These are phyloP conservation scores for Cruciata laevipes DNA, from an alignment of 257 asterid genomes.

Conservation along the genomic window DNA sequence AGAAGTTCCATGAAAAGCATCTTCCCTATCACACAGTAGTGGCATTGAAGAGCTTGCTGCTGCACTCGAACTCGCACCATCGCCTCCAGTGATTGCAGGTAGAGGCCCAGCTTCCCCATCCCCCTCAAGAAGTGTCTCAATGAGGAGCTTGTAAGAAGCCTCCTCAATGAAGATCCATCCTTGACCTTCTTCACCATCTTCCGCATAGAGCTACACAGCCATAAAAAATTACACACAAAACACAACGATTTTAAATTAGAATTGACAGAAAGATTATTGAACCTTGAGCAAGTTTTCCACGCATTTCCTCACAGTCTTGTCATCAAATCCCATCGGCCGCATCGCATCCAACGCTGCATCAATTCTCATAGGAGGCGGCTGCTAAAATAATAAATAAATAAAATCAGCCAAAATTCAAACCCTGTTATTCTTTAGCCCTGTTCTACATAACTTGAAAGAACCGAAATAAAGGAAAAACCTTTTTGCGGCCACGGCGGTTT, in stretches of 20 bases:
- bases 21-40: not conserved
- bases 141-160: constrained; percentile 29
- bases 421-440: not conserved
- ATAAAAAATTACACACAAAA: not conserved
- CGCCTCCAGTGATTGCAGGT: not conserved
- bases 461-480: not conserved
- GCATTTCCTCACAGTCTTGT: constrained; percentile 12
- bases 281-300: constrained; percentile 44
- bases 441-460: not conserved
- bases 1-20: not conserved
- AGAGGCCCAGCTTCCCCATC: not conserved
- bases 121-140: constrained; percentile 28
- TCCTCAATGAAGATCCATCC: constrained; percentile 50
- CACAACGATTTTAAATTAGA: not conserved
- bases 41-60: not conserved
- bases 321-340: constrained; percentile 37
- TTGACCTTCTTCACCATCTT: constrained; percentile 28
- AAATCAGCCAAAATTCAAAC: not conserved
- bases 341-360: constrained; percentile 66
- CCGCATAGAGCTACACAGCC: constrained; percentile 29
- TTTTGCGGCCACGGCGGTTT: not conserved
- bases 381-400: not conserved
- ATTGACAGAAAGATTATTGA: not conserved
- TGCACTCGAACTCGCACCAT: not conserved
- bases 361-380: constrained; percentile 45